Evolutionary conservation across 2,329 filamentous ascomycete genomes (phyloP).

Genomic region (Alternaria sp.): DNA sequence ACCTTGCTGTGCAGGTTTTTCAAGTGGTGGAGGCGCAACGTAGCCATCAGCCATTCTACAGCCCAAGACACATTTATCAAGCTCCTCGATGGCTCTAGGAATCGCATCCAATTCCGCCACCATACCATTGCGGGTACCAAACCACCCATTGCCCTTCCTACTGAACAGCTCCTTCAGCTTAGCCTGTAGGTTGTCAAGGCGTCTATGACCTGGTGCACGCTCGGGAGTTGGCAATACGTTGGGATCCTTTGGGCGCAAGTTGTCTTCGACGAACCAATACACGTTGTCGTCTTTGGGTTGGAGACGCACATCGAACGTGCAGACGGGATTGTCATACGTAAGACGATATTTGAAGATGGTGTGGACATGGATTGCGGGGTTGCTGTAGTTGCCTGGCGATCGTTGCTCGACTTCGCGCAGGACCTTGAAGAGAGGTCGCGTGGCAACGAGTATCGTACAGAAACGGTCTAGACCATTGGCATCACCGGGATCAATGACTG

Average conservation of each 20-base stretch:
- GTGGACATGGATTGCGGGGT: constrained; percentile 47
- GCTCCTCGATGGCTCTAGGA: constrained; percentile 44
- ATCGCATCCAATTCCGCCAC: constrained; percentile 49
- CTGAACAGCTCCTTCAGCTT: constrained; percentile 47
- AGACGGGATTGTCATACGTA: constrained; percentile 52
- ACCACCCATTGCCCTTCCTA: constrained; percentile 45
- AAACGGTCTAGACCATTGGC: constrained; percentile 60
- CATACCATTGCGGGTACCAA: constrained; percentile 49
- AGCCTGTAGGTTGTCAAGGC: constrained; percentile 39
- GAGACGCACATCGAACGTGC: constrained; percentile 50
- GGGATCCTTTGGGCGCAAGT: constrained; percentile 27
- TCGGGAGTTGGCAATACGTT: constrained; percentile 38
- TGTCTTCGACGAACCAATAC: constrained; percentile 51
- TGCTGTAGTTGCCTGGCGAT: constrained; percentile 43
- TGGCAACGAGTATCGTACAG: constrained; percentile 65
- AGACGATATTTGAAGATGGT: constrained; percentile 49
- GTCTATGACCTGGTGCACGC: constrained; percentile 36
- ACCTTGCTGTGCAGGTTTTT: constrained; percentile 8
- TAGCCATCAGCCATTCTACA: constrained; percentile 43
- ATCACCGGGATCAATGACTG: constrained; percentile 62
- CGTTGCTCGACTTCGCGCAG: constrained; percentile 67
- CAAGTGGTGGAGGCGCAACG: constrained; percentile 28
- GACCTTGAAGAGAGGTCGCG: constrained; percentile 70
- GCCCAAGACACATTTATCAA: constrained; percentile 50
- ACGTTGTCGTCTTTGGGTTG: constrained; percentile 43